Conservation (phyloP, 140 eudicot genomes). For the Senecio squalidus region DNA sequence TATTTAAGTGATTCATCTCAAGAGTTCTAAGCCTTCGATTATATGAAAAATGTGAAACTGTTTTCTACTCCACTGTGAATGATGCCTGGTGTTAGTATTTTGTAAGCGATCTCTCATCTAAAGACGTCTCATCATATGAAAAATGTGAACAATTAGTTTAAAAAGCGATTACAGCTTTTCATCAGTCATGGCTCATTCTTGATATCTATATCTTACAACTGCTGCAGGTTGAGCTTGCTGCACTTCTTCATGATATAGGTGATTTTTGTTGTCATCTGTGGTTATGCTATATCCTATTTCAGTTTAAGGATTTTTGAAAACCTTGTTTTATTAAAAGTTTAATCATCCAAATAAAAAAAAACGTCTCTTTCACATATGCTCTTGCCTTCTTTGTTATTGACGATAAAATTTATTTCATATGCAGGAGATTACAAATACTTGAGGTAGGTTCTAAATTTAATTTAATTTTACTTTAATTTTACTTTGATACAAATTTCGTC, state of each 20-base stretch:
- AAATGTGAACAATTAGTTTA: too few species aligned
- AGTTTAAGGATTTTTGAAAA: constrained; percentile 1
- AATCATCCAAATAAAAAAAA: too few species aligned
- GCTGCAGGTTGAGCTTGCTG: constrained; percentile 90
- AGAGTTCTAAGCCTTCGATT: too few species aligned
- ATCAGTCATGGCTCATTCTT: not conserved
- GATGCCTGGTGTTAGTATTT: too few species aligned
- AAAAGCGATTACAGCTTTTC: not conserved
- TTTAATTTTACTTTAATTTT: not conserved
- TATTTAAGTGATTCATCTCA: too few species aligned
- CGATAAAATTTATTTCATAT: constrained; percentile 21
- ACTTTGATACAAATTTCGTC: not conserved
- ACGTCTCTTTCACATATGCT: not conserved
- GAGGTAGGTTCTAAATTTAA: constrained; percentile 40
- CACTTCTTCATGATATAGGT: constrained; percentile 97
- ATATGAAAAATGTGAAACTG: too few species aligned
- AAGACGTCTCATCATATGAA: too few species aligned
- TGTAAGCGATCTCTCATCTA: too few species aligned
- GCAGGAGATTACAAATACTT: constrained; percentile 94
- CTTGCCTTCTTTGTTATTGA: constrained; percentile 20
- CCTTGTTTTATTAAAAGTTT: too few species aligned
- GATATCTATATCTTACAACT: constrained; percentile 4
- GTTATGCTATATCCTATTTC: not conserved
- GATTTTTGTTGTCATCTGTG: constrained; percentile 1
- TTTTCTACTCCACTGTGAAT: too few species aligned